Evolutionary conservation across 345 rosid genomes (phyloP), one percentile per base, ranked within the genome.

Genomic region (Toxicodendron radicans): DNA sequence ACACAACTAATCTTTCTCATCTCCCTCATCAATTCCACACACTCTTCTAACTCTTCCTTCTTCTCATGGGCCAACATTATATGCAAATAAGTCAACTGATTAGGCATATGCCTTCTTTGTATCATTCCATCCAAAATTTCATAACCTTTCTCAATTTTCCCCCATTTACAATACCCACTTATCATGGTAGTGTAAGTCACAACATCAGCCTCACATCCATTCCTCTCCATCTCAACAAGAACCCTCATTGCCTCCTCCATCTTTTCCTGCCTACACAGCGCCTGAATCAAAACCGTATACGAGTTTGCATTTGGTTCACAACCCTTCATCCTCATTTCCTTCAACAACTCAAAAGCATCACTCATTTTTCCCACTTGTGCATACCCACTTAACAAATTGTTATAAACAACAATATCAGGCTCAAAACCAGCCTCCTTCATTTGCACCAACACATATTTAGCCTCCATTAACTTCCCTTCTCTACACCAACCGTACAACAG

Each of bases 401-500:
- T 92, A 78, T 83, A 95, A 59, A 79, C 99, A 69, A 89, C 99
- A 75, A 86, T 63, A 74, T 89, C 99, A 0, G 94, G 92, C 79
- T 87, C 96, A 64, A 91, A 87, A 11, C 96, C 94, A 7, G 90
- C 89, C 72, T 87, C 98, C 67, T 84, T 92, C 90, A 95, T 93
- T 82, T 93, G 96, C 58, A 90, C 92, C 83, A 95, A 71, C 23
- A 90, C 89, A 82, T 87, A 81, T 78, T 84, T 88, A 74, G 99
- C 99, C 83, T 95, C 98, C 82, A 90, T 72, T 76, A 93, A 76
- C 91, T 87, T 90, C 77, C 97, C 94, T 85, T 91, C 94, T 46
- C 83, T 86, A 56, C 99, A 95, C 99, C 98, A 93, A 82, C 98
- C 99, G 77, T 84, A 84, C 79, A 95, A 80, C 85, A 95, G 81